Percentiles rank a stretch among this genome's conserved stretches.
phyloP scores from a whole-genome alignment of 805 yeast genomes.

The Nakazawaea ernobii region DNA sequence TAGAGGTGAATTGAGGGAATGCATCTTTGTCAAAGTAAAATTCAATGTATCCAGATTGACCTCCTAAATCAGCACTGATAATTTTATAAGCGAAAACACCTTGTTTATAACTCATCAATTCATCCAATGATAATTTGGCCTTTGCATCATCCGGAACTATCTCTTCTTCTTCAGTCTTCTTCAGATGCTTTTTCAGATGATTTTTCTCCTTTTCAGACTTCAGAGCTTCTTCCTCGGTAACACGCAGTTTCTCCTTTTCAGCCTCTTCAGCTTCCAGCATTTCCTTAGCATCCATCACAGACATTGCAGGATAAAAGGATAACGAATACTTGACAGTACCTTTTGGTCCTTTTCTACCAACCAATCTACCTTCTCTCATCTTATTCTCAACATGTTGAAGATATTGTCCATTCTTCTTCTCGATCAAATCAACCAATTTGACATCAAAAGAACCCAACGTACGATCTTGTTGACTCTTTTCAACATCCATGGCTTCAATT shows the following conservation, averaged over 20 bases:
- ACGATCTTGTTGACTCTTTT: conserved; percentile 72
- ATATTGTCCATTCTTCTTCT: conserved; percentile 61
- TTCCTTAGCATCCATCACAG: conserved; percentile 75
- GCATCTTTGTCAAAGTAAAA: conserved; percentile 73
- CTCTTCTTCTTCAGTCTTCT: conserved; percentile 30
- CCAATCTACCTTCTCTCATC: conserved; percentile 54
- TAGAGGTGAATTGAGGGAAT: conserved; percentile 55
- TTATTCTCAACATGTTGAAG: conserved; percentile 52
- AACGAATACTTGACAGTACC: conserved; percentile 71
- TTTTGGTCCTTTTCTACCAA: conserved; percentile 74
- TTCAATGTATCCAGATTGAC: conserved; percentile 62
- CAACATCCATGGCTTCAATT: conserved; percentile 90
- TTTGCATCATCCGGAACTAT: conserved; percentile 32
- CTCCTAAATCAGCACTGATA: conserved; percentile 48
- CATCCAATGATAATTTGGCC: conserved; percentile 49
- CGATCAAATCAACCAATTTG: conserved; percentile 59
- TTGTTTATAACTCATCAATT: conserved; percentile 52
- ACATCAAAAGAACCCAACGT: conserved; percentile 80
- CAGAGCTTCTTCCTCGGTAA: conserved; percentile 23
- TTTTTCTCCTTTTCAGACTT: conserved; percentile 22
- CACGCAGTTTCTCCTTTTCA: conserved; percentile 26
- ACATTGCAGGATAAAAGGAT: conserved; percentile 79
- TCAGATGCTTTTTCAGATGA: conserved; percentile 26
- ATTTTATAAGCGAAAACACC: conserved; percentile 77
- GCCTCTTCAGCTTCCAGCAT: conserved; percentile 43